Evolutionary conservation across 495 filamentous ascomycete genomes (phyloP), one percentile per base, ranked within the genome.

Genomic region (Hamigera avellanea): DNA sequence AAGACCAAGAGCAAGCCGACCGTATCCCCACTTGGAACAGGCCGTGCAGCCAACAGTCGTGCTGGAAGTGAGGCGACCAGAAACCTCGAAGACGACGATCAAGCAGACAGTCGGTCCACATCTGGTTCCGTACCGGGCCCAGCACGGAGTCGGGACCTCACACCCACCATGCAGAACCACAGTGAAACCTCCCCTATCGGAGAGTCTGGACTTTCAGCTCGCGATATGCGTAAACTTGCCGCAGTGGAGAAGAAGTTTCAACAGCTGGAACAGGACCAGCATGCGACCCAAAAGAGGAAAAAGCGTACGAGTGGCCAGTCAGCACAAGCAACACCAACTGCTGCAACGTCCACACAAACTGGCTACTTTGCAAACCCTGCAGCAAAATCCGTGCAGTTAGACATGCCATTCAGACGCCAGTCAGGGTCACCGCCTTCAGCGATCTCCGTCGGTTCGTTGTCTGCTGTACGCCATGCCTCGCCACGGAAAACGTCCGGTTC

Each of bases 211-310:
- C 68, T 86, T 4, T 91, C 87, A 4, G 86, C 81, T 40, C 75
- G 88, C 12, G 88, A 95, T 45, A 83, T 83, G 55, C 75, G 84
- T 27, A 95, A 95, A 52, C 75, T 94, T 17, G 79, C 81, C 14
- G 81, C 82, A 54, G 70, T 85, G 12, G 86, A 95, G 52, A 82
- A 84, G 50, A 74, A 73, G 17, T 81, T 80, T 44, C 68, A 72
- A 34, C 61, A 70, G 42, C 50, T 78, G 23, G 78, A 76, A 45
- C 65, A 69, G 14, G 68, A 73, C 35, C 67, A 71, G 33, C 56
- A 64, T 14, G 39, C 56, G 1, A 40, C 43, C 6, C 50, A 59
- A 6, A 64, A 57, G 41, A 61, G 57, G 37, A 72, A 63, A 39
- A 73, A 72, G 37, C 62, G 70, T 14, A 49, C 48, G 6, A 71